phyloP scores from a whole-genome alignment of 305 asterid genomes.

The Fraxinus xanthoxyloides region DNA sequence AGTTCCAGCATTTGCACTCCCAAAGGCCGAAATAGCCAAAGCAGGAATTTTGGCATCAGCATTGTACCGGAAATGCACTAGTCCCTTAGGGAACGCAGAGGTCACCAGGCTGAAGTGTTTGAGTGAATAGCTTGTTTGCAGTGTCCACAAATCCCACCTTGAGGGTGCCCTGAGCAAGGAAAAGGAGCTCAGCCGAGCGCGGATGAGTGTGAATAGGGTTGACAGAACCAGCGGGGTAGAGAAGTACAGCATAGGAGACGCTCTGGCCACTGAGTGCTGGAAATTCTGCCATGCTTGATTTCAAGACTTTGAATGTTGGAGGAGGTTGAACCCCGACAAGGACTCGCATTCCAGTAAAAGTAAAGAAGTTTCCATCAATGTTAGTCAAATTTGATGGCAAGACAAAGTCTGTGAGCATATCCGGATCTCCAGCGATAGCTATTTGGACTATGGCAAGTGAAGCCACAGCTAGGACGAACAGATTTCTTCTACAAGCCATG shows the following conservation, averaged over 20 bases:
- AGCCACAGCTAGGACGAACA: constrained; percentile 13
- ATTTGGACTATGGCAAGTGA: constrained; percentile 16
- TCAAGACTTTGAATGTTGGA: constrained; percentile 33
- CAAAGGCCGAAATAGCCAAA: constrained; percentile 48
- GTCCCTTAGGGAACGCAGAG: constrained; percentile 54
- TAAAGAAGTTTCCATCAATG: constrained; percentile 41
- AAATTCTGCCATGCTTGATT: constrained; percentile 46
- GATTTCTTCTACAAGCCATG: not conserved
- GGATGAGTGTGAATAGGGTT: constrained; percentile 70
- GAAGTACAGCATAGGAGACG: constrained; percentile 48
- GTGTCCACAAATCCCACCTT: constrained; percentile 62
- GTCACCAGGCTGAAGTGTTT: constrained; percentile 46
- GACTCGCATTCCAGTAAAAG: constrained; percentile 46
- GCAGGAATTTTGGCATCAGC: constrained; percentile 32
- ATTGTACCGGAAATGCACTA: constrained; percentile 57
- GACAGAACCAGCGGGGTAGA: constrained; percentile 40
- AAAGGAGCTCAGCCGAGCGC: constrained; percentile 54
- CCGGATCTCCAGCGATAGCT: constrained; percentile 46
- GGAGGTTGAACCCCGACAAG: constrained; percentile 35
- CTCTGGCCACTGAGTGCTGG: constrained; percentile 56
- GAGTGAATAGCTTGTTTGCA: constrained; percentile 42
- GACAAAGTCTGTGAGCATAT: constrained; percentile 51
- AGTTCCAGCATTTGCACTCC: constrained; percentile 56
- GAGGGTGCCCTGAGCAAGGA: constrained; percentile 41
- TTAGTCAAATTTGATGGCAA: constrained; percentile 26